Evolutionary conservation across 805 yeast species (phyloP).

Genomic region (Candida golubevii): DNA sequence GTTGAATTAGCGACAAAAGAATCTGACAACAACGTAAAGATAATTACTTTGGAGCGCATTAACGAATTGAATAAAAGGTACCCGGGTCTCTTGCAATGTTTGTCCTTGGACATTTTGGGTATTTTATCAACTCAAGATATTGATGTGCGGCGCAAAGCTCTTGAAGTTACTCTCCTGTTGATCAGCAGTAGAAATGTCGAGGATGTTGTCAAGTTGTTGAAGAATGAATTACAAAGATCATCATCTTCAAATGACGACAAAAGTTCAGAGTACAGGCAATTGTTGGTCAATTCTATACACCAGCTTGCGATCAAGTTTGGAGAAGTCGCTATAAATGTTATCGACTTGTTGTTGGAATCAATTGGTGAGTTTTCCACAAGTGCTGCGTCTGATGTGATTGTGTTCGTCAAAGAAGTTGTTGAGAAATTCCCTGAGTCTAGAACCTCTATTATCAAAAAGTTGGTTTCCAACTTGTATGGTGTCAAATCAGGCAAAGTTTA

Average conservation of each 20-base stretch:
- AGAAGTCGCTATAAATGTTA: constrained; percentile 89
- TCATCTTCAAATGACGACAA: constrained; percentile 72
- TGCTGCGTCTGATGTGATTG: constrained; percentile 84
- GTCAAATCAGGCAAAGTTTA: constrained; percentile 86
- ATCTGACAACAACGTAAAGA: constrained; percentile 91
- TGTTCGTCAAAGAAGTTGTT: constrained; percentile 91
- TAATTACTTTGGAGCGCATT: constrained; percentile 85
- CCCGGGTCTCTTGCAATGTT: constrained; percentile 81
- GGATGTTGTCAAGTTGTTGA: constrained; percentile 85
- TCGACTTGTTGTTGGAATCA: constrained; percentile 81
- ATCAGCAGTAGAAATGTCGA: constrained; percentile 87
- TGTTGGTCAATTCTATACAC: constrained; percentile 84
- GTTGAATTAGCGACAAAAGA: constrained; percentile 87
- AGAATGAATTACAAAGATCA: constrained; percentile 82
- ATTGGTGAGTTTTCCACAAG: constrained; percentile 77
- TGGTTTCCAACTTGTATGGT: constrained; percentile 56
- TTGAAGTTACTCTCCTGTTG: constrained; percentile 76
- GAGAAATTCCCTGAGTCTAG: constrained; percentile 86
- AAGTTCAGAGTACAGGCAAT: constrained; percentile 79
- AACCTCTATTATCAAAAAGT: constrained; percentile 55
- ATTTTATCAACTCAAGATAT: constrained; percentile 84
- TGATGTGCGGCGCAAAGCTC: constrained; percentile 85
- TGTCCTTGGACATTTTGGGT: constrained; percentile 80
- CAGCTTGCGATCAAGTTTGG: constrained; percentile 81
- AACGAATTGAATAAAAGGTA: constrained; percentile 65